Conservation (phyloP, 106 monocot species). For the Dendrobium huoshanense region DNA sequence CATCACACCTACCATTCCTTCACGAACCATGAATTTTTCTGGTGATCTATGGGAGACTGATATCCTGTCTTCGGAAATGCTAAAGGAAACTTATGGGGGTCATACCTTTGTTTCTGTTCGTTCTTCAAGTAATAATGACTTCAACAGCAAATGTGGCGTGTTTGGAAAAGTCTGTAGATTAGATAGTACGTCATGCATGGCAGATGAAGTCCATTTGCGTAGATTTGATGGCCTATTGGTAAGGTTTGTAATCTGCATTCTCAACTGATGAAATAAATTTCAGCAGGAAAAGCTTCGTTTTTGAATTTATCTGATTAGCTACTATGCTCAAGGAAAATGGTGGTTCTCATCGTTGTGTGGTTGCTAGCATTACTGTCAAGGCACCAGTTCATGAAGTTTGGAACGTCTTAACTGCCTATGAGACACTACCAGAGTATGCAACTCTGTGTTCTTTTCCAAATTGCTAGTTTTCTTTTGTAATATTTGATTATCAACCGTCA, state of each 20-base stretch:
- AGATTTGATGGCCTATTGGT: constrained; percentile 94
- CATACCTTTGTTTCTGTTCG: constrained; percentile 12
- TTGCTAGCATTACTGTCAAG: constrained; percentile 92
- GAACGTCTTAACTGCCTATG: constrained; percentile 83
- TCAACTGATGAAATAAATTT: not conserved
- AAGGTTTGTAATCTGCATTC: constrained; percentile 7
- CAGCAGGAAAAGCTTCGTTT: not conserved
- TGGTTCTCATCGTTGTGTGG: constrained; percentile 77
- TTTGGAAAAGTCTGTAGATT: constrained; percentile 82
- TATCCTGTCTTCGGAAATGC: constrained; percentile 6
- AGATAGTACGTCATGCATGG: constrained; percentile 71
- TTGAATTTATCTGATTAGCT: constrained; percentile 20
- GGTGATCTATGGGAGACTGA: constrained; percentile 7
- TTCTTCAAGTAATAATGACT: constrained; percentile 29
- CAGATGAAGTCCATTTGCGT: constrained; percentile 96
- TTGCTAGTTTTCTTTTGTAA: not conserved
- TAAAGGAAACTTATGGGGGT: constrained; percentile 13
- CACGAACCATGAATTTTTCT: constrained; percentile 2
- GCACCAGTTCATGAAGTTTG: constrained; percentile 84
- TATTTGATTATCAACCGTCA: not conserved
- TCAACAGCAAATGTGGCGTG: constrained; percentile 61
- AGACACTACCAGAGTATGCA: constrained; percentile 79
- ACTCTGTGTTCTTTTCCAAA: not conserved
- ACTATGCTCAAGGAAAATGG: constrained; percentile 78
- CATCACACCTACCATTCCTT: constrained; percentile 1